These are phyloP conservation scores for Phialophora verrucosa DNA, from an alignment of 2,329 filamentous ascomycete genomes.

Conservation along the genomic window DNA sequence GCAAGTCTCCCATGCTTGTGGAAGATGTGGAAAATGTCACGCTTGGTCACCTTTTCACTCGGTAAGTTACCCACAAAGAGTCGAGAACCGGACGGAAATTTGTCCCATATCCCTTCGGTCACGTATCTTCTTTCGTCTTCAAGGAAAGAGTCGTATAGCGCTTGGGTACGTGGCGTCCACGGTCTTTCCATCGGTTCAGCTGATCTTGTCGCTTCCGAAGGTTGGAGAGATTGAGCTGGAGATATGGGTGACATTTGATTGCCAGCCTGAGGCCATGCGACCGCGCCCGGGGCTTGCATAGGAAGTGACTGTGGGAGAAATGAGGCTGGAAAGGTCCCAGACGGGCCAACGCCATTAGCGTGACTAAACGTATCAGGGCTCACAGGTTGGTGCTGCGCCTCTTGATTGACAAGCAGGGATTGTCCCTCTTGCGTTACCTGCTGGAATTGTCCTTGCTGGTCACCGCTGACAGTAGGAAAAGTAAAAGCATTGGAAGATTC, in stretches of 20 bases:
- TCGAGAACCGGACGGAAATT: constrained; percentile 55
- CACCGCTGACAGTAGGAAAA: constrained; percentile 23
- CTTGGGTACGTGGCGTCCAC: constrained; percentile 56
- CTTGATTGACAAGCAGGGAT: not conserved
- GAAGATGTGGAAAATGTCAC: constrained; percentile 91
- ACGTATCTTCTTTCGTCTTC: constrained; percentile 58
- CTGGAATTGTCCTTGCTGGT: constrained; percentile 21
- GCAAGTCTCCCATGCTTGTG: constrained; percentile 83
- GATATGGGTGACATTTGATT: constrained; percentile 20
- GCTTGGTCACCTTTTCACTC: constrained; percentile 89
- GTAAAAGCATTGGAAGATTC: constrained; percentile 42
- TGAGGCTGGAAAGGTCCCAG: constrained; percentile 10
- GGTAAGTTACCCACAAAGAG: constrained; percentile 74
- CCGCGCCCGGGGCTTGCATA: constrained; percentile 25
- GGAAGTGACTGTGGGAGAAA: constrained; percentile 18
- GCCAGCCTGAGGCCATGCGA: constrained; percentile 19
- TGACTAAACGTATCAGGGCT: constrained; percentile 5
- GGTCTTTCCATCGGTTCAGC: constrained; percentile 48
- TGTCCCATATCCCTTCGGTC: constrained; percentile 59
- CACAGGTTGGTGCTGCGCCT: constrained; percentile 14
- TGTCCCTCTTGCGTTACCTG: constrained; percentile 10
- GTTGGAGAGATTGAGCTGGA: constrained; percentile 19
- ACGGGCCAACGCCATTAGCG: constrained; percentile 21
- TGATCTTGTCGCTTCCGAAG: constrained; percentile 21
- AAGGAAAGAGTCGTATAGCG: constrained; percentile 58